A percentile compares a stretch with the other conserved stretches of the same genome.
These are phyloP conservation scores for Carex pumila DNA, from an alignment of 176 grass and related monocot genomes.

Conservation along the genomic window DNA sequence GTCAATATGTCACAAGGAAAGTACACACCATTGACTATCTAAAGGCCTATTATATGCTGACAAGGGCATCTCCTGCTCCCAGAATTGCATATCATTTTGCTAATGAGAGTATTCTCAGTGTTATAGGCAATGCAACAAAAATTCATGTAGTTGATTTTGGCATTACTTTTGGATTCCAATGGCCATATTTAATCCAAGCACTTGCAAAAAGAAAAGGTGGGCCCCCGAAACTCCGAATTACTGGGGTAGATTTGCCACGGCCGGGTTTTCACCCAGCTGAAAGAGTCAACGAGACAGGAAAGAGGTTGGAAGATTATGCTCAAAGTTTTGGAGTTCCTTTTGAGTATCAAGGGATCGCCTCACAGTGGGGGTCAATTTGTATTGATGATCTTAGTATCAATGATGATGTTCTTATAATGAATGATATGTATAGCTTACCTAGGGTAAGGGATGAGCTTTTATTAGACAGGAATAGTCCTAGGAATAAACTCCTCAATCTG, in stretches of 20 bases:
- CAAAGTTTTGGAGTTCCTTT: neutral
- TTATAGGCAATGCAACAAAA: conserved; percentile 8
- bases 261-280: neutral
- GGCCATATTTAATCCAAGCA: conserved; percentile 40
- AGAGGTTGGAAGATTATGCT: neutral
- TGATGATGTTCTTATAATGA: conserved; percentile 32
- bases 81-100: conserved; percentile 36
- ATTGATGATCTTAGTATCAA: conserved; percentile 34
- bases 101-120: conserved; percentile 54
- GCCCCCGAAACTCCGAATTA: conserved; percentile 39
- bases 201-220: conserved; percentile 25
- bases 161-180: conserved; percentile 53
- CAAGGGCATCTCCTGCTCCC: conserved; percentile 28
- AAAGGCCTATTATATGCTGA: conserved; percentile 25
- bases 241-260: conserved; percentile 26
- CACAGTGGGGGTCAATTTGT: conserved; percentile 35
- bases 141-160: conserved; percentile 56
- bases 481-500: conserved; percentile 26
- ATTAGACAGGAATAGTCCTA: conserved; percentile 18
- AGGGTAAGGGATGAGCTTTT: conserved; percentile 27
- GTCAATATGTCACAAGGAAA: conserved; percentile 15
- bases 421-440: conserved; percentile 18
- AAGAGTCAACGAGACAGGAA: neutral
- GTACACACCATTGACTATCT: conserved; percentile 26
- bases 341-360: conserved; percentile 21